A percentile compares a stretch with the other conserved stretches of the same genome.
Evolutionary conservation across 2,329 filamentous ascomycete genomes (phyloP).

Genomic region (Monosporascus sp.): DNA sequence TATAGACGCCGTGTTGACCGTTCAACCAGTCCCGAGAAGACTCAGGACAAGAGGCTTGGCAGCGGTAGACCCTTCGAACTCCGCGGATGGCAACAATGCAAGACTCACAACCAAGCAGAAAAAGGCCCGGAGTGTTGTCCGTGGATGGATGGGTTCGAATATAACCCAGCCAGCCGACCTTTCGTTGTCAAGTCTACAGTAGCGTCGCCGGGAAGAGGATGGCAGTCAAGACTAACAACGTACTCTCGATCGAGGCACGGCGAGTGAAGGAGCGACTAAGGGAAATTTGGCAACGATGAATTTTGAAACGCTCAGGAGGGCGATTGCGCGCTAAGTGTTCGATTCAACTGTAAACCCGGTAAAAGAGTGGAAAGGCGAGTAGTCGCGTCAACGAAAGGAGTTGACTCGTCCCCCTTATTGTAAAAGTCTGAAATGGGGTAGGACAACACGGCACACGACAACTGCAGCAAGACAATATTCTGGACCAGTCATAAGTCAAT

Average conservation of each 20-base stretch:
- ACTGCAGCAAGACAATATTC: background rate
- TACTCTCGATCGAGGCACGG: too few species aligned
- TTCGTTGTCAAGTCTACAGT: too few species aligned
- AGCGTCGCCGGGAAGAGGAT: too few species aligned
- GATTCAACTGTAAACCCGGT: background rate
- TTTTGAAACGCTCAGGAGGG: too few species aligned
- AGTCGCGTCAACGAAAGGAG: background rate
- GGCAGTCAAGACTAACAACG: too few species aligned
- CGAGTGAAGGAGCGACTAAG: too few species aligned
- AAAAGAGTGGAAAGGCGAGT: background rate
- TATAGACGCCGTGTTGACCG: slow-evolving; percentile 17
- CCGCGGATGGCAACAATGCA: background rate
- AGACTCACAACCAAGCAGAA: background rate
- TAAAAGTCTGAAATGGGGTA: background rate
- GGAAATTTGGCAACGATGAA: too few species aligned
- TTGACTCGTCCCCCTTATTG: background rate
- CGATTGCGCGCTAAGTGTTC: background rate
- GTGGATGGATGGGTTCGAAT: too few species aligned
- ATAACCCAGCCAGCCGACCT: too few species aligned
- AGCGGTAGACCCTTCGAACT: background rate
- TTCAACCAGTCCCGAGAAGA: slow-evolving; percentile 15
- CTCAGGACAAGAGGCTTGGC: slow-evolving; percentile 6
- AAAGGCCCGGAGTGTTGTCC: too few species aligned
- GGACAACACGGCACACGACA: background rate
- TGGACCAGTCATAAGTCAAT: background rate